A percentile compares a stretch with the other conserved stretches of the same genome.
phyloP scores from a whole-genome alignment of 495 filamentous ascomycete genomes.

The Pseudoneurospora amorphoporcata region DNA sequence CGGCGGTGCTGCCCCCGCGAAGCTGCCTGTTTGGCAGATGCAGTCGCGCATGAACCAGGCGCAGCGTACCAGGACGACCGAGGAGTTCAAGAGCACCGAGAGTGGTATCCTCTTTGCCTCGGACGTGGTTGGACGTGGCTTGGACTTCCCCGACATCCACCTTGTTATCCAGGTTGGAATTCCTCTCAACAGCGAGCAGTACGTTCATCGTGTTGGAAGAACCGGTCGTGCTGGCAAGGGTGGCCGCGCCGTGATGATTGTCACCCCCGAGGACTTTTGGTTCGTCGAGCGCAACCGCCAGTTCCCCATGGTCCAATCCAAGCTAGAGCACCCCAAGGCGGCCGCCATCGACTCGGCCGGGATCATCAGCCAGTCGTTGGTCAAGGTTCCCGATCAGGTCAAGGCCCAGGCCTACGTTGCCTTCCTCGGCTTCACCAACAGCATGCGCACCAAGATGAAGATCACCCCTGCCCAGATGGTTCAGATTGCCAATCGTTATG shows the following conservation, averaged over 20 bases:
- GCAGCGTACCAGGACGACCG: conserved; percentile 64
- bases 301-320: conserved; percentile 21
- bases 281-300: conserved; percentile 16
- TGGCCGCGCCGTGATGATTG: conserved; percentile 79
- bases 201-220: conserved; percentile 87
- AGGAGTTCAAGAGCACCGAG: conserved; percentile 72
- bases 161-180: conserved; percentile 90
- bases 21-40: conserved; percentile 79
- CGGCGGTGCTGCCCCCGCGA: conserved; percentile 70
- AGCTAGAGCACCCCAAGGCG: conserved; percentile 14
- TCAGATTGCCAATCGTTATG: conserved; percentile 15
- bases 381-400: conserved; percentile 12
- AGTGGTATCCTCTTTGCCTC: conserved; percentile 80
- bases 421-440: conserved; percentile 19
- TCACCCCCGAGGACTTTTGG: conserved; percentile 74
- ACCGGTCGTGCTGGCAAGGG: conserved; percentile 73
- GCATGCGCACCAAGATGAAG: conserved; percentile 8
- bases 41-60: conserved; percentile 52
- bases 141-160: conserved; percentile 66
- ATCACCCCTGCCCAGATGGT: conserved; percentile 10
- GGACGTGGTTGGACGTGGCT: conserved; percentile 79
- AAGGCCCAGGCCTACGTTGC: conserved; percentile 19
- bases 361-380: conserved; percentile 16
- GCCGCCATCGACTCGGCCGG: conserved; percentile 7
- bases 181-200: conserved; percentile 63